These are phyloP conservation scores for Plasmodium ovale DNA, from an alignment of 169 alveolate species.

Conservation along the genomic window DNA sequence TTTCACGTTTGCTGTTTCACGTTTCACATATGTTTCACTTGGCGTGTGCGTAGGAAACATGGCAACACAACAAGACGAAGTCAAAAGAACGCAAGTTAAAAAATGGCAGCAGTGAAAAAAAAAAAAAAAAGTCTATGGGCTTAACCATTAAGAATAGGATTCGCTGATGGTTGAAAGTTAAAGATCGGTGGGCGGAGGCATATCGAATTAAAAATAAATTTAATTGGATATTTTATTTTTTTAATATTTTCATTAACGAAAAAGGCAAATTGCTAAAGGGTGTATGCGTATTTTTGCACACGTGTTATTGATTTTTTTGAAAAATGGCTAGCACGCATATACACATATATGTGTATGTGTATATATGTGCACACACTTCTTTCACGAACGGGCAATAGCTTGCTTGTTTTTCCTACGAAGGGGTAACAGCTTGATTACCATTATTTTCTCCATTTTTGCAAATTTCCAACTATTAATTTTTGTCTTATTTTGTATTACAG, in stretches of 20 bases:
- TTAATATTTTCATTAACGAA: constrained; percentile 16
- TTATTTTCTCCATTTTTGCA: not conserved
- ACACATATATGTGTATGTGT: not conserved
- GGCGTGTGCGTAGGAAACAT: too few relatives aligned
- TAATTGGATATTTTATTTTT: constrained; percentile 9
- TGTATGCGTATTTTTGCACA: not conserved
- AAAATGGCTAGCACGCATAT: not conserved
- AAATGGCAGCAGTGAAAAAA: too few relatives aligned
- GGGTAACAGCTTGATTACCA: too few relatives aligned
- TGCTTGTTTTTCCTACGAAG: constrained; percentile 8
- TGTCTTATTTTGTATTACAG: constrained; percentile 24
- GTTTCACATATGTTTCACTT: too few relatives aligned
- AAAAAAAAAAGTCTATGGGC: too few relatives aligned
- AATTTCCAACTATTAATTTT: not conserved
- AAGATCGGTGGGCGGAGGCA: too few relatives aligned
- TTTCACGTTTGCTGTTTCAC: too few relatives aligned
- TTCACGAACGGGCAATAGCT: constrained; percentile 6
- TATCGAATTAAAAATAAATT: too few relatives aligned
- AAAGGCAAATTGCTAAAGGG: constrained; percentile 4
- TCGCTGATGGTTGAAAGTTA: too few relatives aligned
- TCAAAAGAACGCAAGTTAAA: too few relatives aligned
- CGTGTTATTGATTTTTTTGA: not conserved
- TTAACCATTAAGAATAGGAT: too few relatives aligned
- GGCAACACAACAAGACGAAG: too few relatives aligned
- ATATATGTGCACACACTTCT: constrained; percentile 9